Evolutionary conservation across 148 eudicot genomes (phyloP).

Genomic region (Beta vulgaris): DNA sequence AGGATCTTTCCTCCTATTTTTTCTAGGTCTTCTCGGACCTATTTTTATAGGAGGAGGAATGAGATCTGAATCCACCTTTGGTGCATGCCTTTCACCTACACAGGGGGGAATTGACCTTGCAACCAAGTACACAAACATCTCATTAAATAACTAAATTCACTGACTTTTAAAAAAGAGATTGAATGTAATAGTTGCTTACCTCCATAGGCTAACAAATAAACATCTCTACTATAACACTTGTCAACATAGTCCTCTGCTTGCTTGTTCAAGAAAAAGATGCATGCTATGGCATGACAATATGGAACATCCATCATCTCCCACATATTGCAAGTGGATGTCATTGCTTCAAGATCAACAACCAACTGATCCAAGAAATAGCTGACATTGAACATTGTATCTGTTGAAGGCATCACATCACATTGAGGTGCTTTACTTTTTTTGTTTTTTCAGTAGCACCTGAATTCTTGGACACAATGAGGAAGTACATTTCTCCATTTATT

Average conservation of each 20-base stretch:
- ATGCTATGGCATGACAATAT: neutral
- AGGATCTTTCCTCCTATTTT: too few species aligned
- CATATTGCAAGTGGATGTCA: neutral
- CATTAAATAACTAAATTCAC: too few species aligned
- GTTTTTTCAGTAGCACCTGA: too few species aligned
- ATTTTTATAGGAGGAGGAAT: too few species aligned
- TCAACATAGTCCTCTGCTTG: neutral
- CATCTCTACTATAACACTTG: neutral
- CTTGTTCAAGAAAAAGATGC: neutral
- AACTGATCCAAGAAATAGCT: neutral
- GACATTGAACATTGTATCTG: neutral
- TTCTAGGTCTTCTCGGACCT: too few species aligned
- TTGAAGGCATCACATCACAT: neutral
- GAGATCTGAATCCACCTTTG: neutral
- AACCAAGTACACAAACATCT: too few species aligned
- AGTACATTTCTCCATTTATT: neutral
- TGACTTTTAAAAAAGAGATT: too few species aligned
- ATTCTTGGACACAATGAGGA: neutral
- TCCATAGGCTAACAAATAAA: neutral
- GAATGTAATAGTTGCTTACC: too few species aligned
- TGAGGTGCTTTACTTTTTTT: too few species aligned
- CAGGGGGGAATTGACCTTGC: neutral
- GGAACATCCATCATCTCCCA: neutral
- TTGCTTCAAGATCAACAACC: neutral
- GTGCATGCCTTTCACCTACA: neutral